Evolutionary conservation across 805 yeast genomes (phyloP).

Genomic region (Ogataea degrootiae): DNA sequence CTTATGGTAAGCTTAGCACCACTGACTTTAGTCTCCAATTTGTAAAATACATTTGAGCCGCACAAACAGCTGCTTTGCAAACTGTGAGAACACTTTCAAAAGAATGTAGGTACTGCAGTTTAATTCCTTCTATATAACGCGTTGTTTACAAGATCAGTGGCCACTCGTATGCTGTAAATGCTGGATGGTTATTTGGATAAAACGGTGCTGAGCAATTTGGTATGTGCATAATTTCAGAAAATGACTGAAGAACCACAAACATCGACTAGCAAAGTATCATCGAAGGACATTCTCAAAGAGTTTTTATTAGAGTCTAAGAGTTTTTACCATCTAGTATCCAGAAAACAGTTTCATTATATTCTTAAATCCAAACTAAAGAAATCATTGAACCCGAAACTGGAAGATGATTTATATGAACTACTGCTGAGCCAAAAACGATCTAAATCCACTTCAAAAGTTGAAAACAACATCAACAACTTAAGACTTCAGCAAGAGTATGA

Average conservation of each 20-base stretch:
- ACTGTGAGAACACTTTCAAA: too few species aligned
- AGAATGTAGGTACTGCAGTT: too few species aligned
- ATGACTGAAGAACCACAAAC: not conserved
- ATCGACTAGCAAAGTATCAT: not conserved
- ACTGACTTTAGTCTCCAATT: too few species aligned
- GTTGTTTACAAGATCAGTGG: too few species aligned
- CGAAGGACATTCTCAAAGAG: conserved; percentile 19
- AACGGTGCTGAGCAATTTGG: too few species aligned
- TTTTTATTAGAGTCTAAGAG: conserved; percentile 21
- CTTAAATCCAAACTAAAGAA: conserved; percentile 8
- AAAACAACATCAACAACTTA: conserved; percentile 9
- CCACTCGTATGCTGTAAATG: too few species aligned
- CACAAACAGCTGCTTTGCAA: too few species aligned
- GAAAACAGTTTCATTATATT: conserved; percentile 13
- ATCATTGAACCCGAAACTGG: conserved; percentile 1
- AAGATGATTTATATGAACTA: conserved; percentile 12
- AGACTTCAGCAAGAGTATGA: conserved; percentile 7
- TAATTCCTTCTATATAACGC: too few species aligned
- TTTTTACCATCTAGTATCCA: conserved; percentile 18
- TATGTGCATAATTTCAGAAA: not conserved
- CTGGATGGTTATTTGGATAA: too few species aligned
- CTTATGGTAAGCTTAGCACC: too few species aligned
- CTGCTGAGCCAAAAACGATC: conserved; percentile 14
- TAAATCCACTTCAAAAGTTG: conserved; percentile 6
- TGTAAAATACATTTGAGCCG: too few species aligned